phyloP scores from a whole-genome alignment of 148 eudicot species.

The Camellia sinensis region DNA sequence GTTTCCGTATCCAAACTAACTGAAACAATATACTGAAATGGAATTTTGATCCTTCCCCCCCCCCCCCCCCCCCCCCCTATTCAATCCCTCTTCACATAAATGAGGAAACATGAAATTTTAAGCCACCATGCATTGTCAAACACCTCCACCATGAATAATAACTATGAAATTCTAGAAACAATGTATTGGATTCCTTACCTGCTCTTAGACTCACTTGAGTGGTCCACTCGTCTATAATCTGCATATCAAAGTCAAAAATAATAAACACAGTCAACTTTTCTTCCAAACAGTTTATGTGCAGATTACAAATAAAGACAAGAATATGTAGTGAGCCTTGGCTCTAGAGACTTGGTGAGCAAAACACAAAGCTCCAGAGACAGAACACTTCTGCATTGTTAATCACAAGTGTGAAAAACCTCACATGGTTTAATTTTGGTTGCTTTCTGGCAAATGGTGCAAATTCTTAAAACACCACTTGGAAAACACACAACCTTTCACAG shows the following conservation, averaged over 20 bases:
- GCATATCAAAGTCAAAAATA: slow-evolving; percentile 22
- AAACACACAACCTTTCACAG: slow-evolving; percentile 43
- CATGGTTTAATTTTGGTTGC: slow-evolving; percentile 61
- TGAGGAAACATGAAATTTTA: not conserved
- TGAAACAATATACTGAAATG: too few relatives aligned
- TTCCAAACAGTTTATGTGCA: not conserved
- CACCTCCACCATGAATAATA: not conserved
- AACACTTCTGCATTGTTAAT: slow-evolving; percentile 13
- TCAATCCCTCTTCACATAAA: not conserved
- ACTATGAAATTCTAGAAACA: not conserved
- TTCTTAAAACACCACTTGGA: slow-evolving; percentile 81
- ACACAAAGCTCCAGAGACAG: slow-evolving; percentile 18
- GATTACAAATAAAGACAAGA: not conserved
- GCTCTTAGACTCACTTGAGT: slow-evolving; percentile 51
- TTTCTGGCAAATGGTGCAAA: slow-evolving; percentile 79
- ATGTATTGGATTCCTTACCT: slow-evolving; percentile 29
- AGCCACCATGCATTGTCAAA: slow-evolving; percentile 1
- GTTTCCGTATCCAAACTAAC: too few relatives aligned
- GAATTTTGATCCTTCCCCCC: too few relatives aligned
- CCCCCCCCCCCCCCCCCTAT: too few relatives aligned
- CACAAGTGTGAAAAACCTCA: slow-evolving; percentile 19
- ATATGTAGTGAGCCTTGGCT: slow-evolving; percentile 33
- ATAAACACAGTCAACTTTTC: not conserved
- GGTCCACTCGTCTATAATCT: slow-evolving; percentile 79
- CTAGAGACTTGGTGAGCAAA: slow-evolving; percentile 20